phyloP scores from a whole-genome alignment of 371 early-diverging fungal species.

The Quaeritorhiza haematococci region DNA sequence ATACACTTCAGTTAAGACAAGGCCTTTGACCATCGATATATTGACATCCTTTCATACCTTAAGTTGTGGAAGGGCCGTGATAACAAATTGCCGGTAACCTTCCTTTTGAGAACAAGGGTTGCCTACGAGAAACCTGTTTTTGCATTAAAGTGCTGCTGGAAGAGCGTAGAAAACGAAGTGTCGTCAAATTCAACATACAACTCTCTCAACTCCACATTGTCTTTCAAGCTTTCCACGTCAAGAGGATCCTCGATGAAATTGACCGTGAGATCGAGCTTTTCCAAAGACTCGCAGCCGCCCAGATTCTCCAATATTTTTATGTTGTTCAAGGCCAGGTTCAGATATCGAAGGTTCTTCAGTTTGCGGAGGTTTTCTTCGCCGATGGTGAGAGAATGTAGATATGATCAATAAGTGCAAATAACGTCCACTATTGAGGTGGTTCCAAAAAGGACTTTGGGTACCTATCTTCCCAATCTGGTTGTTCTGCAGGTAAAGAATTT shows the following conservation, averaged over 20 bases:
- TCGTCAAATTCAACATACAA: conserved; percentile 31
- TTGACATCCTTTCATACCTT: too few relatives aligned
- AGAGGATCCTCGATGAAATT: conserved; percentile 47
- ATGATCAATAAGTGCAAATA: neutral
- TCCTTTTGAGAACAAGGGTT: conserved; percentile 40
- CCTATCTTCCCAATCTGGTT: conserved; percentile 50
- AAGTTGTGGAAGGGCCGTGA: conserved; percentile 43
- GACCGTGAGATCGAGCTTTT: conserved; percentile 49
- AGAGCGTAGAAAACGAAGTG: too few relatives aligned
- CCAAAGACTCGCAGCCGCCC: conserved; percentile 42
- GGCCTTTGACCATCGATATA: neutral
- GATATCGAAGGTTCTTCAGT: conserved; percentile 44
- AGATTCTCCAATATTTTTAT: conserved; percentile 42
- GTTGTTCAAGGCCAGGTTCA: conserved; percentile 53
- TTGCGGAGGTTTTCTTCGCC: conserved; percentile 41
- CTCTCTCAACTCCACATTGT: conserved; percentile 33
- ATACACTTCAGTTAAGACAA: too few relatives aligned
- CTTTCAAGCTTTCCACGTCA: conserved; percentile 31
- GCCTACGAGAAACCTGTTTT: conserved; percentile 39
- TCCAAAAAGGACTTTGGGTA: conserved; percentile 1
- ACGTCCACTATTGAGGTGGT: neutral
- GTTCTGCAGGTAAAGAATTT: conserved; percentile 48
- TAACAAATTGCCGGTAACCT: conserved; percentile 43
- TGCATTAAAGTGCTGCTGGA: too few relatives aligned
- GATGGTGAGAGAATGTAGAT: too few relatives aligned